Conservation (phyloP, 371 early-diverging fungal species). For the Batrachochytrium dendrobatidis region DNA sequence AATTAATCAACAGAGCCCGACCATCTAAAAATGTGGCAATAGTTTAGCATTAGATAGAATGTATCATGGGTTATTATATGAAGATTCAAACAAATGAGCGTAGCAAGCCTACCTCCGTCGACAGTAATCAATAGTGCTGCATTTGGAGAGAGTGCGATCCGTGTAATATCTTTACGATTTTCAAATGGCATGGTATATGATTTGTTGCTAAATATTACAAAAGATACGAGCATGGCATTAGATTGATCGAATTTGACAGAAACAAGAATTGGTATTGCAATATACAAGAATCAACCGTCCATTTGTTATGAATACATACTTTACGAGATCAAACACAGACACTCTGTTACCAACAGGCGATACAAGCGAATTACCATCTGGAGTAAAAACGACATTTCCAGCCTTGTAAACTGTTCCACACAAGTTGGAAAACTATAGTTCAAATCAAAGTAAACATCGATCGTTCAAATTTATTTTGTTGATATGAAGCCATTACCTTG, state of each 20-base stretch:
- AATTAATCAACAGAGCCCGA: slow-evolving; percentile 78
- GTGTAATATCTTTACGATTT: slow-evolving; percentile 78
- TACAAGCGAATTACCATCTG: slow-evolving; percentile 87
- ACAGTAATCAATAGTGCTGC: slow-evolving; percentile 78
- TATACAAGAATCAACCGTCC: too few relatives aligned
- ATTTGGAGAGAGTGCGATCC: slow-evolving; percentile 85
- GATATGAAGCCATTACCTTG: too few relatives aligned
- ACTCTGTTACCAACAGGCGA: slow-evolving; percentile 96
- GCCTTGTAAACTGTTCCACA: slow-evolving; percentile 88
- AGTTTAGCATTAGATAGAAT: neutral
- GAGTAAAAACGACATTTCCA: slow-evolving; percentile 91
- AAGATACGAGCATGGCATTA: too few relatives aligned
- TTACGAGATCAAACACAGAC: slow-evolving; percentile 89
- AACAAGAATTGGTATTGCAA: too few relatives aligned
- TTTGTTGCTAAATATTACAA: slow-evolving; percentile 59
- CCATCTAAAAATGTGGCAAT: slow-evolving; percentile 53
- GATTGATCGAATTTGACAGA: too few relatives aligned
- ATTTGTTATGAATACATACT: too few relatives aligned
- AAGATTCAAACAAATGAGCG: neutral
- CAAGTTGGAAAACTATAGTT: slow-evolving; percentile 28
- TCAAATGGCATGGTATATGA: slow-evolving; percentile 89
- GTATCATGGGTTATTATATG: neutral
- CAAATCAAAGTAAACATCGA: too few relatives aligned
- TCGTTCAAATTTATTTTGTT: too few relatives aligned
- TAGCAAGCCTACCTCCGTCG: slow-evolving; percentile 74